A percentile compares a stretch with the other conserved stretches of the same genome.
Conservation (phyloP, 192 early-diverging fungal species). For the Coemansia sp. region DNA sequence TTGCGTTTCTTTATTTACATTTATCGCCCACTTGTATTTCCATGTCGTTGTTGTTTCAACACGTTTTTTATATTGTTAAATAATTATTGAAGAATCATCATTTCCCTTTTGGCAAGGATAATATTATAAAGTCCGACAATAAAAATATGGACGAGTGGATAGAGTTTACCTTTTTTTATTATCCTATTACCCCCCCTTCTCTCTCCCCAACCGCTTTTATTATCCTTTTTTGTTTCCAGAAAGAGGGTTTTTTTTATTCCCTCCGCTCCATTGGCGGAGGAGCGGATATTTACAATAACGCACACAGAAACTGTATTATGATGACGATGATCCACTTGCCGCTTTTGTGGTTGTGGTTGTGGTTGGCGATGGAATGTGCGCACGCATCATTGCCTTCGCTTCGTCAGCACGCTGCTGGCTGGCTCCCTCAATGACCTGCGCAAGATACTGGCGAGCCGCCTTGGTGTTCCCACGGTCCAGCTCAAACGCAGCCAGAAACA, state of each 20-base stretch:
- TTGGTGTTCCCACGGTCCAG: conserved; percentile 30
- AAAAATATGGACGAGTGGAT: not conserved
- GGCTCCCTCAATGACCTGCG: conserved; percentile 42
- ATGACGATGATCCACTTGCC: too few species aligned
- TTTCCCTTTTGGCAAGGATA: too few species aligned
- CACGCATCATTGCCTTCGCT: conserved; percentile 45
- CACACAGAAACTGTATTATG: too few species aligned
- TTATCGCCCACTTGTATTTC: too few species aligned
- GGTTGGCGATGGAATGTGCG: conserved; percentile 2
- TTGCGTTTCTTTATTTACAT: too few species aligned
- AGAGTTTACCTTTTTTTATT: not conserved
- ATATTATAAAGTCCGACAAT: too few species aligned
- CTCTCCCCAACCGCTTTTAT: not conserved
- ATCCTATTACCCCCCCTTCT: not conserved
- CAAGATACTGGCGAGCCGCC: conserved; percentile 34
- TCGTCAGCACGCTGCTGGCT: conserved; percentile 39
- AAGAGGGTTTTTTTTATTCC: too few species aligned
- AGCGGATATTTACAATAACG: not conserved
- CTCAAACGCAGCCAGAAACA: conserved; percentile 48
- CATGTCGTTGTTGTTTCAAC: too few species aligned
- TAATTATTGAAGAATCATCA: too few species aligned
- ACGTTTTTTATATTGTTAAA: too few species aligned
- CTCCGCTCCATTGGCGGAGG: not conserved
- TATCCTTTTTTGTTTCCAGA: not conserved
- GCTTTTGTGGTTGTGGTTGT: too few species aligned